These are phyloP conservation scores for Plasmodium coatneyi DNA, from an alignment of 169 alveolate species.

Conservation along the genomic window DNA sequence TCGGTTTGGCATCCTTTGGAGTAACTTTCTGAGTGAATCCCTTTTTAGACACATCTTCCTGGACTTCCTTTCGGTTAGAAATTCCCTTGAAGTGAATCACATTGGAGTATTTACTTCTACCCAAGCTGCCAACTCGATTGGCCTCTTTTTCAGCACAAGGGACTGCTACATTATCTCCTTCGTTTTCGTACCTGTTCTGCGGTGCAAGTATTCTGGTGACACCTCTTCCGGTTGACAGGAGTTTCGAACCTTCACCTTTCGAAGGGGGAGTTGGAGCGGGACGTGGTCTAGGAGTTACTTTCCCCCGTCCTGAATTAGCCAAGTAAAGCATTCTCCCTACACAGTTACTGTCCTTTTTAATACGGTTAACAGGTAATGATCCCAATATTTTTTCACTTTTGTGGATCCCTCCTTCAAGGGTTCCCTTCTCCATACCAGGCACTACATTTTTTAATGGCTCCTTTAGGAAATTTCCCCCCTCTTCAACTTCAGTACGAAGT, in stretches of 20 bases:
- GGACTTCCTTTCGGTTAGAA: not conserved
- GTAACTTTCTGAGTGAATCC: not conserved
- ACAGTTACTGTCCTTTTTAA: not conserved
- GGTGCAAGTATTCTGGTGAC: not conserved
- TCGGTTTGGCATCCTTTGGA: not conserved
- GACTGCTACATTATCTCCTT: not conserved
- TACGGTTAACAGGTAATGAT: not conserved
- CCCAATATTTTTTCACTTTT: not conserved
- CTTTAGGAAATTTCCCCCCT: not conserved
- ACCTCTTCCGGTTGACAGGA: not conserved
- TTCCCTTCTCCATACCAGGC: not conserved
- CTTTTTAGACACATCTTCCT: not conserved
- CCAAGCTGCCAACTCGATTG: not conserved
- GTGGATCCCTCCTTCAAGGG: not conserved
- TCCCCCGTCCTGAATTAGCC: constrained; percentile 15
- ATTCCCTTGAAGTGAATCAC: not conserved
- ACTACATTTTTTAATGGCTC: constrained; percentile 3
- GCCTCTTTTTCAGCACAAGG: not conserved
- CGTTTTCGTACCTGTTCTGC: not conserved
- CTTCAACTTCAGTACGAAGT: not conserved
- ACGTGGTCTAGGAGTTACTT: not conserved
- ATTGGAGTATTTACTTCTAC: not conserved
- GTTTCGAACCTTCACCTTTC: not conserved
- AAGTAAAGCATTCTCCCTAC: constrained; percentile 6
- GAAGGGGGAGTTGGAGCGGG: not conserved